Percentiles rank a stretch among this genome's conserved stretches.
Conservation (phyloP, 768 basidiomycete species). For the Hericium erinaceus region DNA sequence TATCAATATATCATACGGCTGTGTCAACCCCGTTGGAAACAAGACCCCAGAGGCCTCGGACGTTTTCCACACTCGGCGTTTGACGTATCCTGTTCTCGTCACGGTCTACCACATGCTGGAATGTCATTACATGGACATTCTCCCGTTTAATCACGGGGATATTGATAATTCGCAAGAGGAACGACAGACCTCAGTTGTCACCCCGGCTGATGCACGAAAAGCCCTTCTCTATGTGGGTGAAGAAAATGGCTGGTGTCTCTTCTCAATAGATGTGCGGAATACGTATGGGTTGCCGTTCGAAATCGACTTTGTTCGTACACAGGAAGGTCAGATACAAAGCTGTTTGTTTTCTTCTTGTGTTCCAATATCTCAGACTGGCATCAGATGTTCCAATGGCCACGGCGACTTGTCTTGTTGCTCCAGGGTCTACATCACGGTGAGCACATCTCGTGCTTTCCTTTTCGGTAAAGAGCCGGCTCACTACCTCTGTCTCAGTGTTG, state of each 20-base stretch:
- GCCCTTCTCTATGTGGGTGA: constrained; percentile 34
- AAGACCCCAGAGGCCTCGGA: constrained; percentile 26
- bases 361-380: neutral
- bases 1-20: constrained; percentile 78
- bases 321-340: constrained; percentile 38
- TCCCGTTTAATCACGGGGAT: constrained; percentile 44
- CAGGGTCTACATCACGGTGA: constrained; percentile 79
- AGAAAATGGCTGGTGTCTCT: constrained; percentile 70
- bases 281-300: constrained; percentile 89
- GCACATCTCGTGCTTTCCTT: constrained; percentile 14
- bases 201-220: constrained; percentile 12
- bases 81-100: constrained; percentile 82
- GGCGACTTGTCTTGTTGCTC: constrained; percentile 60
- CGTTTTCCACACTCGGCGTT: constrained; percentile 77
- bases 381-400: constrained; percentile 33
- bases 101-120: constrained; percentile 96
- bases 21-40: constrained; percentile 38
- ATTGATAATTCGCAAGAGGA: neutral
- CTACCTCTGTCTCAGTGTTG: constrained; percentile 32
- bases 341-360: neutral
- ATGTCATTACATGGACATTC: constrained; percentile 72
- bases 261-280: constrained; percentile 87
- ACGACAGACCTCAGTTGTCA: neutral
- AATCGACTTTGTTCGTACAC: constrained; percentile 60
- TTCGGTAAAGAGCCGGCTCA: neutral